phyloP scores from a whole-genome alignment of 441 rosid species.

The Pelargonium cotyledonis region DNA sequence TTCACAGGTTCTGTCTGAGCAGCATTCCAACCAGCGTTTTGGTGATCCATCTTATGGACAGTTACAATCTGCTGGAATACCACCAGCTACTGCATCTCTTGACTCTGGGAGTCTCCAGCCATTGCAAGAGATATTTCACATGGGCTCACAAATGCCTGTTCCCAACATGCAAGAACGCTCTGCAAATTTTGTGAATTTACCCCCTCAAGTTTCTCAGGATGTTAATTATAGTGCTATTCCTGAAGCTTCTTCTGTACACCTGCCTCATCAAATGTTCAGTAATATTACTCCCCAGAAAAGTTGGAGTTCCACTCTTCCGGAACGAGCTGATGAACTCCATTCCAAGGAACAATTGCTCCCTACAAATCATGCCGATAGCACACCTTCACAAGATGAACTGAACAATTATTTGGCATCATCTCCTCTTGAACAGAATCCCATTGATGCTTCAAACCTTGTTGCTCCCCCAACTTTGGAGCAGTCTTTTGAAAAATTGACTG shows the following conservation, averaged over 20 bases:
- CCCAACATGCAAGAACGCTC: slow-evolving; percentile 38
- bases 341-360: slow-evolving; percentile 33
- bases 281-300: slow-evolving; percentile 34
- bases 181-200: slow-evolving; percentile 36
- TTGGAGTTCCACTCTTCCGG: slow-evolving; percentile 33
- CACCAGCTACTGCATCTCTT: slow-evolving; percentile 41
- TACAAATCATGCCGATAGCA: slow-evolving; percentile 29
- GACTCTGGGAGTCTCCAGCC: slow-evolving; percentile 52
- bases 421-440: slow-evolving; percentile 31
- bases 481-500: slow-evolving; percentile 27
- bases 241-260: slow-evolving; percentile 36
- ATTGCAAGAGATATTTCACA: slow-evolving; percentile 47
- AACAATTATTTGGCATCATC: slow-evolving; percentile 27
- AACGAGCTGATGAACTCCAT: slow-evolving; percentile 33
- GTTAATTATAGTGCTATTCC: slow-evolving; percentile 33
- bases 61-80: slow-evolving; percentile 37
- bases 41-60: slow-evolving; percentile 58
- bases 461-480: slow-evolving; percentile 28
- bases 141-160: slow-evolving; percentile 43
- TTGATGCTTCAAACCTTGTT: slow-evolving; percentile 27
- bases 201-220: slow-evolving; percentile 36
- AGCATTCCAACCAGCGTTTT: slow-evolving; percentile 46
- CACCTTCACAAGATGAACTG: slow-evolving; percentile 28
- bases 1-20: slow-evolving; percentile 73
- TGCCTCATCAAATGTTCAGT: slow-evolving; percentile 56